Evolutionary conservation across 257 asterid genomes (phyloP).

Genomic region (Ocimum tenuiflorum): DNA sequence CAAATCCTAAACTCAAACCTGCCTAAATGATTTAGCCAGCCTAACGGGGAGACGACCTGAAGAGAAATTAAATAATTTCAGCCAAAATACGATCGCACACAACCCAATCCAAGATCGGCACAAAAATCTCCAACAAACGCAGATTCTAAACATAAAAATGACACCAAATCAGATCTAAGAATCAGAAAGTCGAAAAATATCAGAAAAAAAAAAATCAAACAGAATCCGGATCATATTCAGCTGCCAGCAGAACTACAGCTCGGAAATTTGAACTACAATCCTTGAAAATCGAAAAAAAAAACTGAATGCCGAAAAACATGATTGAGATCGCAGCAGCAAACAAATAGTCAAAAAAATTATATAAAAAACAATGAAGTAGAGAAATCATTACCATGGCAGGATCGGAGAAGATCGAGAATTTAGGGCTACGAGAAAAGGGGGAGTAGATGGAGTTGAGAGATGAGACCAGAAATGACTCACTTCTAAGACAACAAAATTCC

Average conservation of each 20-base stretch:
- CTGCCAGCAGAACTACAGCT: constrained; percentile 11
- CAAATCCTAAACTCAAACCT: too few relatives aligned
- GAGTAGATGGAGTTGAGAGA: constrained; percentile 17
- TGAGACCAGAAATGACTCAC: constrained; percentile 10
- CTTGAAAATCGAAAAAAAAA: constrained; percentile 3
- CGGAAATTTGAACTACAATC: neutral
- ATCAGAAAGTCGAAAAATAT: neutral
- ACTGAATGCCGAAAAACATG: neutral
- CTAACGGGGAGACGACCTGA: too few relatives aligned
- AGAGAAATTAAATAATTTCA: neutral
- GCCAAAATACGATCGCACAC: neutral
- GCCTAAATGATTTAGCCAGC: too few relatives aligned
- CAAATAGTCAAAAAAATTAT: neutral
- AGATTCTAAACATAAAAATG: neutral
- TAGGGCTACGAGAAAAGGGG: constrained; percentile 21
- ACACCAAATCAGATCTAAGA: constrained; percentile 25
- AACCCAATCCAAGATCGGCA: constrained; percentile 3
- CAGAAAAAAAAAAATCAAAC: too few relatives aligned
- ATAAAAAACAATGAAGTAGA: too few relatives aligned
- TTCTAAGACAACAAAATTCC: constrained; percentile 13
- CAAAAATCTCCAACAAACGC: neutral
- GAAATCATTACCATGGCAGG: constrained; percentile 28
- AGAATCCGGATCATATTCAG: constrained; percentile 4
- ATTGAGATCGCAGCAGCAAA: constrained; percentile 2
- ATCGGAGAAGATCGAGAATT: constrained; percentile 27